Base-by-base conservation (phyloP, 345 rosid species). In the Eucalyptus marginata region DNA sequence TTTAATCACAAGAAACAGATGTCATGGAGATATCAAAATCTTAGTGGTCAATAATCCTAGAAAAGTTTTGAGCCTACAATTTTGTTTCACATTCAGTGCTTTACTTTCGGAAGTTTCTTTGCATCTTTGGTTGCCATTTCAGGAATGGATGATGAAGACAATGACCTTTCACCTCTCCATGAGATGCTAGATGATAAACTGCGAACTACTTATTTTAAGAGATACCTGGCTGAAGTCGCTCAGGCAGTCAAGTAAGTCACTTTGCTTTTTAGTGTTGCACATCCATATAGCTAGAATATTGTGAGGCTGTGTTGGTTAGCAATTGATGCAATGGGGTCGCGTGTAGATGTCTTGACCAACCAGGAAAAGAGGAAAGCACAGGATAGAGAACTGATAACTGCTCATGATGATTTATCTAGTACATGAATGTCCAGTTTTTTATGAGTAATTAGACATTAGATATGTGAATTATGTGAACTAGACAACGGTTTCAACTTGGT, bases 131-230 rank as follows among this genome's bases (percentile, higher is more conserved):
- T 59, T 50, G 43, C 27, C 64, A 51, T 86, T 79, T 86, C 93
- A 97, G 99, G 99, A 80, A 97, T 97, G 98, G 99, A 97, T 90
- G 99, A 97, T 81, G 97, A 96, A 93, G 96, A 97, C 14, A 89
- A 93, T 13, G 94, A 92, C 54, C 88, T 91, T 90, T 91, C 91
- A 44, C 95, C 97, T 20, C 93, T 97, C 13, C 92, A 94, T 66
- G 99, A 97, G 87, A 93, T 96, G 94, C 94, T 97, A 14, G 98
- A 97, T 81, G 99, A 97, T 93, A 96, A 96, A 91, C 89, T 93
- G 93, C 93, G 99, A 90, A 95, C 95, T 79, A 62, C 86, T 24
- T 97, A 94, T 87, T 97, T 88, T 88, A 96, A 94, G 92, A 91
- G 95, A 88, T 96, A 96, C 94, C 95, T 97, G 66, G 93, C 95